These are phyloP conservation scores for Bassia scoparia DNA, from an alignment of 148 eudicot species.

Conservation along the genomic window DNA sequence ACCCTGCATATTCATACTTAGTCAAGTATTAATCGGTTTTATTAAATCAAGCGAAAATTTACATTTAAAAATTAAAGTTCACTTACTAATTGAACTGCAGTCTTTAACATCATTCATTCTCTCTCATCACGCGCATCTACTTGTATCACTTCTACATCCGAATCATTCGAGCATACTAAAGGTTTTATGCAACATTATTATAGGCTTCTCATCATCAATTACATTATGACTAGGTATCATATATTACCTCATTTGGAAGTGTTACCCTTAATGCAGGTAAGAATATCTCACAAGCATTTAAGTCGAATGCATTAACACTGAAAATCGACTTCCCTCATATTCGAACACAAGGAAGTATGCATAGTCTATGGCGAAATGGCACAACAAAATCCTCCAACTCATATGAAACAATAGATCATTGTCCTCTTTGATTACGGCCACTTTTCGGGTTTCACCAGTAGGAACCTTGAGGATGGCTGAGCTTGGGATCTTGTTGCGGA, in stretches of 20 bases:
- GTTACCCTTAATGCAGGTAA: slow-evolving; percentile 9
- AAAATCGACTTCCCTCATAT: slow-evolving; percentile 36
- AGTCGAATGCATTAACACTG: slow-evolving; percentile 36
- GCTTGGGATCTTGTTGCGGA: slow-evolving; percentile 16
- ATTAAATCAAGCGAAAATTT: background rate
- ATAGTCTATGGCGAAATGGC: slow-evolving; percentile 29
- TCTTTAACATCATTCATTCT: background rate
- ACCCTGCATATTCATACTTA: background rate
- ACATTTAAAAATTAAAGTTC: too few relatives aligned
- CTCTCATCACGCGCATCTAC: background rate
- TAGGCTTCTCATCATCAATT: background rate
- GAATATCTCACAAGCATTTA: slow-evolving; percentile 32
- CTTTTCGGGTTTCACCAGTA: slow-evolving; percentile 35
- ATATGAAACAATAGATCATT: slow-evolving; percentile 29
- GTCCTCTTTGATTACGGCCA: slow-evolving; percentile 23
- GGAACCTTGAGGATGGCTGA: slow-evolving; percentile 35
- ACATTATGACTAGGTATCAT: background rate
- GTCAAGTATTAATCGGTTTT: background rate
- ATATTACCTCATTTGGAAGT: background rate
- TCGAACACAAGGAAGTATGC: slow-evolving; percentile 35
- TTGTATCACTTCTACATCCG: background rate
- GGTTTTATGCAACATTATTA: background rate
- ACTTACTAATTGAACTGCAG: background rate
- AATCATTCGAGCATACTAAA: background rate
- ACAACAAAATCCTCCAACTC: slow-evolving; percentile 39